These are phyloP conservation scores for Leccinum angustisporum DNA, from an alignment of 1,284 basidiomycete species.

Conservation along the genomic window DNA sequence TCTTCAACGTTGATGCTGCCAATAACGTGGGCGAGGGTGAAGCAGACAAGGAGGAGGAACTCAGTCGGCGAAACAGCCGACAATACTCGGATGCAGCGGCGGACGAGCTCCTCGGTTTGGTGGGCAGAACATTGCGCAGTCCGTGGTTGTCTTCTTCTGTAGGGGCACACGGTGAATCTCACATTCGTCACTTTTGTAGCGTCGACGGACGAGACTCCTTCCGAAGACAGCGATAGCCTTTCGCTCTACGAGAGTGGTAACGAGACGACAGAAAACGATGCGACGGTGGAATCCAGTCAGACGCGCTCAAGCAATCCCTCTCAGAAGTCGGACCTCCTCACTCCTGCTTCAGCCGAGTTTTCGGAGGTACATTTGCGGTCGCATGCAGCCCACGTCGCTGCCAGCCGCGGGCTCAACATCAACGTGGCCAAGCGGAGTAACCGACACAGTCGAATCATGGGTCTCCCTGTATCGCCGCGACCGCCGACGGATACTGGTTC, in stretches of 20 bases:
- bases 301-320: slow-evolving; percentile 43
- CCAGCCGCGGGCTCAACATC: slow-evolving; percentile 69
- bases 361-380: slow-evolving; percentile 30
- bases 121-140: slow-evolving; percentile 66
- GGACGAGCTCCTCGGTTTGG: slow-evolving; percentile 72
- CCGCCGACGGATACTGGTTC: slow-evolving; percentile 32
- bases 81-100: slow-evolving; percentile 79
- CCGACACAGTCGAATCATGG: slow-evolving; percentile 60
- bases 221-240: slow-evolving; percentile 65
- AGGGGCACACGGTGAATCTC: slow-evolving; percentile 4
- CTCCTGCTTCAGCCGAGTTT: slow-evolving; percentile 21
- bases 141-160: slow-evolving; percentile 30
- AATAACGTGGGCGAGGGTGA: slow-evolving; percentile 39
- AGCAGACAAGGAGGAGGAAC: slow-evolving; percentile 37
- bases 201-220: slow-evolving; percentile 59
- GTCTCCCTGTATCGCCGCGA: slow-evolving; percentile 63
- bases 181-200: slow-evolving; percentile 32
- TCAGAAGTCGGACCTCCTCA: slow-evolving; percentile 23
- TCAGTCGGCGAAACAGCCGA: slow-evolving; percentile 68
- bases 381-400: slow-evolving; percentile 61
- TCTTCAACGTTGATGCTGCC: slow-evolving; percentile 72
- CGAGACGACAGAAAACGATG: slow-evolving; percentile 65
- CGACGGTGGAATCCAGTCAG: slow-evolving; percentile 48
- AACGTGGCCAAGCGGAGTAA: slow-evolving; percentile 53
- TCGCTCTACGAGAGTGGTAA: slow-evolving; percentile 70